Evolutionary conservation across 225 moss, liverwort and hornwort genomes (phyloP), one percentile per base, ranked within the genome.

Genomic region (Climacium dendroides): DNA sequence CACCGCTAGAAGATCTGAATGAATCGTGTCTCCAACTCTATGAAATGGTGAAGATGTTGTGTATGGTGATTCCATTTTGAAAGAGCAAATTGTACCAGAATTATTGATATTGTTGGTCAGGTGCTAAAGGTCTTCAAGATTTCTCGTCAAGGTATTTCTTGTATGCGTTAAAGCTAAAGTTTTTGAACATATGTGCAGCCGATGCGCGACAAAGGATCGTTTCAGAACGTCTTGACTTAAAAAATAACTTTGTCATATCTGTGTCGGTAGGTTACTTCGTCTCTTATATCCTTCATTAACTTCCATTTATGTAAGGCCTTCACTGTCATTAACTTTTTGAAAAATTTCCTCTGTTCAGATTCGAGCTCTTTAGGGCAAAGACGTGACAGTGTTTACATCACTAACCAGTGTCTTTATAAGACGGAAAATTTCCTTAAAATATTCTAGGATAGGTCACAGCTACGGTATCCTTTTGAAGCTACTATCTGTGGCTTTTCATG

Each of bases 131-230:
- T 66, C 60, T 85, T 83, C 66, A 77, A 50, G 61, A 78, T 83
- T 54, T 78, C 35, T 63, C 67, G 29, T 85, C 64, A 50, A 71
- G 39, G 35, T 88, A 9, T 63, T 60, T 59, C 73, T 76, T 29
- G 79, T 58, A n/a, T 70, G 47, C 59, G 28, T 86, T 35, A 29
- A 48, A 47, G 75, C 78, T 73, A 64, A 76, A 19, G 58, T 55
- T 85, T 55, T 70, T 76, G 82, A 57, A 87, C 82, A 55, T 72
- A 25, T 87, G 82, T 92, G 87, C 94, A 99, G 98, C 99, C 74
- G 97, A 99, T 94, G 97, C 99, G 61, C 94, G 97, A 87, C 97
- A 97, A 90, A 92, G 99, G 65, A 99, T 99, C 66, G 99, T 99
- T 74, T 99, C 99, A 26, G 99, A 99, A 92, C 95, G 99, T 78